These are phyloP conservation scores for Leccinum incarnatum DNA, from an alignment of 768 basidiomycete species.

Conservation along the genomic window DNA sequence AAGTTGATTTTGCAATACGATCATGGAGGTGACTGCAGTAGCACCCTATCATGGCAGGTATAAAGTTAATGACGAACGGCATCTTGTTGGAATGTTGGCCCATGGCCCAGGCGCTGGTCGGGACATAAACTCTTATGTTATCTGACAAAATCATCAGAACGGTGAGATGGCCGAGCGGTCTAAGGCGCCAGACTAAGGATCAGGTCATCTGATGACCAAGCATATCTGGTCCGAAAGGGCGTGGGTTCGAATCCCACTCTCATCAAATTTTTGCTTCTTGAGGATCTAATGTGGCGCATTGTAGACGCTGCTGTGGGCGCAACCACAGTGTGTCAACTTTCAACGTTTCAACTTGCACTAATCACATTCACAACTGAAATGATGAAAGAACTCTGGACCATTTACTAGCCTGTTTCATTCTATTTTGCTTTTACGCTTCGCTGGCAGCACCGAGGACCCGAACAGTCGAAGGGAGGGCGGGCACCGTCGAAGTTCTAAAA, in stretches of 20 bases:
- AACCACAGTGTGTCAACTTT: background rate
- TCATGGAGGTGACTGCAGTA: background rate
- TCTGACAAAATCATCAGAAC: background rate
- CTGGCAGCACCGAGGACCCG: conserved; percentile 3
- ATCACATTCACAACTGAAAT: background rate
- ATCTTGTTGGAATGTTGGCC: too few relatives aligned
- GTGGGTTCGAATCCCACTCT: conserved; percentile 44
- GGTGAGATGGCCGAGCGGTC: conserved; percentile 59
- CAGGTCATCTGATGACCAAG: conserved; percentile 31
- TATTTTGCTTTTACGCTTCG: background rate
- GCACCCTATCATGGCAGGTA: too few relatives aligned
- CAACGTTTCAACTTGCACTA: too few relatives aligned
- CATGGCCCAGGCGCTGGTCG: background rate
- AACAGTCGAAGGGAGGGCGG: background rate
- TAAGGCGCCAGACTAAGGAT: conserved; percentile 61
- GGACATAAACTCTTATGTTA: background rate
- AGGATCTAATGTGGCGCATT: background rate
- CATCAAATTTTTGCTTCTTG: conserved; percentile 13
- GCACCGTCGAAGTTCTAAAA: background rate
- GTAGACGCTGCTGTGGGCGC: background rate
- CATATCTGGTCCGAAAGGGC: conserved; percentile 39
- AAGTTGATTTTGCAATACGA: background rate
- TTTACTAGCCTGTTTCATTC: background rate
- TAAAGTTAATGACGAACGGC: too few relatives aligned
- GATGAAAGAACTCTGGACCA: background rate